A percentile compares a stretch with the other conserved stretches of the same genome.
Conservation (phyloP, 306 rosid genomes). For the Carpinus viminea region DNA sequence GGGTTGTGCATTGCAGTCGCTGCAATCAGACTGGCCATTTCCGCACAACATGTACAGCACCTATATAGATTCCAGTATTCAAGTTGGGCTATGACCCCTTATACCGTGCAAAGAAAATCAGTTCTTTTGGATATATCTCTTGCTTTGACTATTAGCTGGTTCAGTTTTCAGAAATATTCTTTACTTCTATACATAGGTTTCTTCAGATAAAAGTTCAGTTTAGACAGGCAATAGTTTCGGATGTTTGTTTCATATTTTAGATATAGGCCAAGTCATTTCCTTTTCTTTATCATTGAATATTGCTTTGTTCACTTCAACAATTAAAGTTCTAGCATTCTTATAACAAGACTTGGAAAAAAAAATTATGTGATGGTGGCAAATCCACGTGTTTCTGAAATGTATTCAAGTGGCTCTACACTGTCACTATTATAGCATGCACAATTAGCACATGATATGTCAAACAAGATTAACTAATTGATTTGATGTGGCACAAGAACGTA, state of each 20-base stretch:
- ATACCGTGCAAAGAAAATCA: slow-evolving; percentile 21
- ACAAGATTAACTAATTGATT: too few relatives aligned
- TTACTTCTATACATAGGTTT: slow-evolving; percentile 14
- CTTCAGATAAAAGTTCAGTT: neutral
- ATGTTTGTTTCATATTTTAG: neutral
- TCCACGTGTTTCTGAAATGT: too few relatives aligned
- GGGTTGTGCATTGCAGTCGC: slow-evolving; percentile 60
- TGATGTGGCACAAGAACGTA: too few relatives aligned
- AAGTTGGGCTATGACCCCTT: neutral
- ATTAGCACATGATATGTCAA: too few relatives aligned
- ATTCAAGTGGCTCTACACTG: too few relatives aligned
- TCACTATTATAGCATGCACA: too few relatives aligned
- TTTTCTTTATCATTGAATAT: neutral
- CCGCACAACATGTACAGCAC: slow-evolving; percentile 58
- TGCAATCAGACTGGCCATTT: slow-evolving; percentile 61
- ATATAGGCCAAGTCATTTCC: neutral
- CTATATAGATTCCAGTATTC: slow-evolving; percentile 26
- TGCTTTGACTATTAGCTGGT: neutral
- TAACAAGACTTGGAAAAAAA: too few relatives aligned
- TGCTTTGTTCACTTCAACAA: neutral
- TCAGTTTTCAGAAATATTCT: neutral
- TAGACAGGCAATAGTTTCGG: neutral
- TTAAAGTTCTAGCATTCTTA: too few relatives aligned
- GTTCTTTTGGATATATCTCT: neutral
- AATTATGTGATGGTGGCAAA: too few relatives aligned